phyloP scores from a whole-genome alignment of 2,329 filamentous ascomycete genomes.

The Neofusicoccum ribis region DNA sequence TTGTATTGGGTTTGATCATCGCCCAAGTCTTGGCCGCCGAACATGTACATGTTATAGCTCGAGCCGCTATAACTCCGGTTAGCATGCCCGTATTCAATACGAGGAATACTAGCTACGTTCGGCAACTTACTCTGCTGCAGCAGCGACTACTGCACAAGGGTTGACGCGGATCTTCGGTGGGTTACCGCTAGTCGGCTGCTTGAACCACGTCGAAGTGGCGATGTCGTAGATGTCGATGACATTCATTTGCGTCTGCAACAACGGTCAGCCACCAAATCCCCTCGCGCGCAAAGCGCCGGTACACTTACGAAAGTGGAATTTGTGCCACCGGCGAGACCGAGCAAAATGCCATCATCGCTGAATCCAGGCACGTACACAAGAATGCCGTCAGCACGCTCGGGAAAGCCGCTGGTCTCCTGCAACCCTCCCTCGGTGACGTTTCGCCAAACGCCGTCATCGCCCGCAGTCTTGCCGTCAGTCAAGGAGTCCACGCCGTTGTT shows the following conservation, averaged over 20 bases:
- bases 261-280: background rate
- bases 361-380: conserved; percentile 77
- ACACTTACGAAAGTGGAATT: conserved; percentile 61
- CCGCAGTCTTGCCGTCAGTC: conserved; percentile 56
- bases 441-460: conserved; percentile 63
- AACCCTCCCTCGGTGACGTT: conserved; percentile 74
- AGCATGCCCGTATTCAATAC: conserved; percentile 14
- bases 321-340: conserved; percentile 76
- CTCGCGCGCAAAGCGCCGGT: conserved; percentile 16
- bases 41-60: conserved; percentile 76
- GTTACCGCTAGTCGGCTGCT: conserved; percentile 64
- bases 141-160: conserved; percentile 72
- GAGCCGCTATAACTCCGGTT: conserved; percentile 51
- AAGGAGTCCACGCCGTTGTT: conserved; percentile 64
- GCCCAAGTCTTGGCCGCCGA: conserved; percentile 71
- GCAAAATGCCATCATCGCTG: conserved; percentile 70
- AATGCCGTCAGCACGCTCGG: conserved; percentile 71
- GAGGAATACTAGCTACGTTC: background rate
- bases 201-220: conserved; percentile 68
- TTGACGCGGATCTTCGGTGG: conserved; percentile 62
- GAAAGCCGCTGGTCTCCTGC: conserved; percentile 66
- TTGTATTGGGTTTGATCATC: conserved; percentile 60
- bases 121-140: conserved; percentile 59
- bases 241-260: conserved; percentile 62
- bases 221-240: conserved; percentile 81